Evolutionary conservation across 2,329 filamentous ascomycete genomes (phyloP), one percentile per base, ranked within the genome.

Genomic region (Colletotrichum sp.): DNA sequence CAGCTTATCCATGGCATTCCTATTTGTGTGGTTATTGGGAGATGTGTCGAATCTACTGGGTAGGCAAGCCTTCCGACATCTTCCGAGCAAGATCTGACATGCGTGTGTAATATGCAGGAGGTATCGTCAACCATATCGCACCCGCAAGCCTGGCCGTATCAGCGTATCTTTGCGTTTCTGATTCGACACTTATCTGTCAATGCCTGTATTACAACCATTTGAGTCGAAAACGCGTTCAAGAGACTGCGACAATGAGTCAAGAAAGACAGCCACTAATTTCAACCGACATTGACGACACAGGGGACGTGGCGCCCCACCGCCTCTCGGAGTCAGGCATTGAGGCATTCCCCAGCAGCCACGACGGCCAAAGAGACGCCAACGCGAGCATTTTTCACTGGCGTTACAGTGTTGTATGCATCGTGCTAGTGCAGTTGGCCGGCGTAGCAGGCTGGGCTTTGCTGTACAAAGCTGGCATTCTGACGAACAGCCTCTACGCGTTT

Each of bases 101-200:
- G 2, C 18, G 1, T n/a, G 15, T 2, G 26, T 7, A 2, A 21
- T 16, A 24, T n/a, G 8, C 28, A 75, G 72, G 72, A 1, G 72
- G 60, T 2, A 21, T 72, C 5, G 59, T 63, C 30, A 75, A 75
- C 49, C 60, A 65, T 36, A 75, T 72, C 16, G 72, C 72, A 7
- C 69, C 72, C 8, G 72, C 69, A 10, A 75, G 72, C 8, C 32
- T 75, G 15, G 60, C 69, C 1, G 72, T 75, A 10, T 72, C 69
- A 2, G 62, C 60, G 3, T 72, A 75, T 12, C 72, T 75, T 3
- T 75, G 69, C 52, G 49, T 75, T 21, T 75, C 72, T 13, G 60
- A 75, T 36, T 62, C 72, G 3, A 67, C 72, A n/a, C 72, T 75
- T 16, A 75, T 75, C 34, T 75, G 72, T 24, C 69, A 72, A 32